These are phyloP conservation scores for Obba rivulosa DNA, from an alignment of 768 basidiomycete species.

Conservation along the genomic window DNA sequence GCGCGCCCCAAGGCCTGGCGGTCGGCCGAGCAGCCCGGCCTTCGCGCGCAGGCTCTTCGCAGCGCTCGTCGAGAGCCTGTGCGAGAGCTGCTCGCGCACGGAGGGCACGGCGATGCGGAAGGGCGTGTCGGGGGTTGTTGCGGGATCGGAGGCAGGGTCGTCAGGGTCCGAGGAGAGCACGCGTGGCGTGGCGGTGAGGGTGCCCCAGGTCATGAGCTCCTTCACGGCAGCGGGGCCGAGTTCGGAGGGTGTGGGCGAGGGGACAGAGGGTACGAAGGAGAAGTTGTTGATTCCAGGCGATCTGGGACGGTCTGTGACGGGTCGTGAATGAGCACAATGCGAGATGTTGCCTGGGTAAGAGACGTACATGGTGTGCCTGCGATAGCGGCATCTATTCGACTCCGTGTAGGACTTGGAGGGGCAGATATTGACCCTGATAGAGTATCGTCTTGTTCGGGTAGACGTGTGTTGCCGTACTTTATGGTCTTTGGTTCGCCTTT, in stretches of 20 bases:
- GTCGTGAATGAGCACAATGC: conserved; percentile 3
- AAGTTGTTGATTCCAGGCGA: conserved; percentile 54
- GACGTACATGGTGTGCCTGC: conserved; percentile 83
- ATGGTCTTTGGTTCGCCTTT: conserved; percentile 57
- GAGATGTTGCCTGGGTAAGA: neutral
- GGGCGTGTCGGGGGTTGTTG: conserved; percentile 46
- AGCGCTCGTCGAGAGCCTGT: conserved; percentile 77
- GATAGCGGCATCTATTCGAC: conserved; percentile 89
- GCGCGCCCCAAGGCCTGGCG: conserved; percentile 30
- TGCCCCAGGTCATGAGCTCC: conserved; percentile 97
- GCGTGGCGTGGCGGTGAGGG: conserved; percentile 86
- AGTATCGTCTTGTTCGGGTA: conserved; percentile 65
- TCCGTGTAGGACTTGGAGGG: conserved; percentile 87
- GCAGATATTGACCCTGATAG: conserved; percentile 41
- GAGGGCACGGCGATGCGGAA: conserved; percentile 78
- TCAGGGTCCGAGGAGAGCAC: conserved; percentile 65
- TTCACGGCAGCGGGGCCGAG: conserved; percentile 81
- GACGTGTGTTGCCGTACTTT: conserved; percentile 74
- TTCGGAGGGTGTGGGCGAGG: conserved; percentile 80
- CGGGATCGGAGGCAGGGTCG: conserved; percentile 38
- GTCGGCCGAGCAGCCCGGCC: conserved; percentile 56
- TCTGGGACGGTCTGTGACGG: conserved; percentile 53
- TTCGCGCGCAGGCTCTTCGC: conserved; percentile 76
- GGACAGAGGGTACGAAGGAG: conserved; percentile 77
- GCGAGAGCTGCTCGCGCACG: conserved; percentile 76